Evolutionary conservation across 2,329 filamentous ascomycete species (phyloP).

Genomic region (Biscogniauxia marginata): DNA sequence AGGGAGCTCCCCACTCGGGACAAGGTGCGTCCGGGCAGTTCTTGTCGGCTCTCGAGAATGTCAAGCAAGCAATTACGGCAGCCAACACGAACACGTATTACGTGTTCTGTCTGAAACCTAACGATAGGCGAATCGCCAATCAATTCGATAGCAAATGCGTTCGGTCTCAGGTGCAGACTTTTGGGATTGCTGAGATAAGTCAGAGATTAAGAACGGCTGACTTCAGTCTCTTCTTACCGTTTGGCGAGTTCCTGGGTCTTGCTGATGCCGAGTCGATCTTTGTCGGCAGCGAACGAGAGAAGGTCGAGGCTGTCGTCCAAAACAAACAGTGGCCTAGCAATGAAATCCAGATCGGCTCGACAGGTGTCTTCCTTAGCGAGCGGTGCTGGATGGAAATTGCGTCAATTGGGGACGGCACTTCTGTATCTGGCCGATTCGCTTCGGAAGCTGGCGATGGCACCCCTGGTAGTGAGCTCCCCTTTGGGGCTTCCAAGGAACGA

Average conservation of each 20-base stretch:
- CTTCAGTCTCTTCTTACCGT: constrained; percentile 93
- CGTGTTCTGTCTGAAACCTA: constrained; percentile 95
- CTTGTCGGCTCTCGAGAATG: constrained; percentile 81
- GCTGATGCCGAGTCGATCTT: constrained; percentile 81
- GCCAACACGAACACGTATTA: constrained; percentile 91
- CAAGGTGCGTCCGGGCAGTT: constrained; percentile 94
- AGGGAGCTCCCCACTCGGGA: constrained; percentile 51
- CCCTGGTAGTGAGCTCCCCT: constrained; percentile 54
- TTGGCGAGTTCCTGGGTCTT: constrained; percentile 89
- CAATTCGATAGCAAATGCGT: constrained; percentile 99
- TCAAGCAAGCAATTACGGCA: constrained; percentile 80
- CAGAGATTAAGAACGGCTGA: constrained; percentile 89
- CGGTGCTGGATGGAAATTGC: constrained; percentile 92
- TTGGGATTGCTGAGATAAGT: constrained; percentile 96
- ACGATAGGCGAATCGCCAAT: constrained; percentile 94
- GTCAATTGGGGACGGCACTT: constrained; percentile 64
- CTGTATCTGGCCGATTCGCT: constrained; percentile 52
- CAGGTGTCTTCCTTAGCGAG: constrained; percentile 93
- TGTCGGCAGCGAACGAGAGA: constrained; percentile 89
- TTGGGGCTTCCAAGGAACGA: constrained; percentile 62
- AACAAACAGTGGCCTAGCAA: constrained; percentile 90
- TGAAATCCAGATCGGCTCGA: constrained; percentile 86
- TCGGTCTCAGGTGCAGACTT: constrained; percentile 87
- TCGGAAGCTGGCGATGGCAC: constrained; percentile 65
- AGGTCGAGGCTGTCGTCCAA: constrained; percentile 86